Conservation (phyloP, 345 rosid species). For the Eucalyptus tenuipes region DNA sequence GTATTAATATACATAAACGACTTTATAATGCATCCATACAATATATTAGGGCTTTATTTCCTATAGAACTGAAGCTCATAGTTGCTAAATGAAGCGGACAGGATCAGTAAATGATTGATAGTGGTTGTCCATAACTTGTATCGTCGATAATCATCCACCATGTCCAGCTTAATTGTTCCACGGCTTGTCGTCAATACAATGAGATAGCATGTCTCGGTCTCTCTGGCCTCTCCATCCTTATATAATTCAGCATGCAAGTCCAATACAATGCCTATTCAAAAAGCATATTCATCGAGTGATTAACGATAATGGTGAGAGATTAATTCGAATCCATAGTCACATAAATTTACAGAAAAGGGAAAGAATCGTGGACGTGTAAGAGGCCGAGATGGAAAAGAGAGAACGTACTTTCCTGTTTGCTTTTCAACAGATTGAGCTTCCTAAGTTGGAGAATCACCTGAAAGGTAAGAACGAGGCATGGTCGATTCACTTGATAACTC, state of each 20-base stretch:
- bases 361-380: not conserved
- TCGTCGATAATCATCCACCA: conserved; percentile 56
- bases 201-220: conserved; percentile 49
- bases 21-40: not conserved
- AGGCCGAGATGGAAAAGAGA: not conserved
- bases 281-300: not conserved
- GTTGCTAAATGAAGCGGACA: conserved; percentile 43
- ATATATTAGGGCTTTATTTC: not conserved
- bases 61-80: conserved; percentile 34
- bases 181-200: conserved; percentile 46
- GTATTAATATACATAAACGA: not conserved
- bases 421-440: conserved; percentile 60
- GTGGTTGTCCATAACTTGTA: conserved; percentile 71
- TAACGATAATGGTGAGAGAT: not conserved
- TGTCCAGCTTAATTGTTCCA: conserved; percentile 71
- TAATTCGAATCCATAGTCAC: not conserved
- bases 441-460: conserved; percentile 60
- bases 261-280: conserved; percentile 35
- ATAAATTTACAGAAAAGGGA: not conserved
- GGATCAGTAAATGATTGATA: conserved; percentile 55
- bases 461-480: not conserved
- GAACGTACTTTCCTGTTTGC: conserved; percentile 55
- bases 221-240: conserved; percentile 29
- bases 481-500: not conserved
- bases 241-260: conserved; percentile 69